phyloP scores from a whole-genome alignment of 768 basidiomycete species.

The Termitomyces titanicus region DNA sequence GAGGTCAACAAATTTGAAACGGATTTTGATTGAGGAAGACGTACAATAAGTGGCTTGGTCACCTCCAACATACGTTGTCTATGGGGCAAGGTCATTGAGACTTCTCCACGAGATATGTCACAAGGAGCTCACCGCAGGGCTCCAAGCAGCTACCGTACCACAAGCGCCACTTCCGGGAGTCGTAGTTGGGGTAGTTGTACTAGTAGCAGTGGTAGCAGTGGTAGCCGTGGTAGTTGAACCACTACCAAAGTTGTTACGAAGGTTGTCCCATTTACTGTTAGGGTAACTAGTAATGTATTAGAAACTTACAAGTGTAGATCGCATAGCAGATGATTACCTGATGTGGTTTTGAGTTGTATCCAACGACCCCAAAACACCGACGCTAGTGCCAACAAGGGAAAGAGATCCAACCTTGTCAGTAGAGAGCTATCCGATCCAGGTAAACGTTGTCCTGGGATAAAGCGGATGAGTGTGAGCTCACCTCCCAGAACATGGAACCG shows the following conservation, averaged over 20 bases:
- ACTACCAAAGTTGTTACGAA: conserved; percentile 61
- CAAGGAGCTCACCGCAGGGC: conserved; percentile 27
- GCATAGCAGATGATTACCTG: conserved; percentile 28
- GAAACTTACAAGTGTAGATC: neutral
- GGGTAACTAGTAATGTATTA: conserved; percentile 42
- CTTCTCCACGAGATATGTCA: neutral
- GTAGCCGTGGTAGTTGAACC: conserved; percentile 20
- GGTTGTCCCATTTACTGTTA: conserved; percentile 68
- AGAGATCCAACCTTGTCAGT: conserved; percentile 54
- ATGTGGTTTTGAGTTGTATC: conserved; percentile 68
- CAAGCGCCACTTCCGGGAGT: conserved; percentile 33
- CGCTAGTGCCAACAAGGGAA: conserved; percentile 56
- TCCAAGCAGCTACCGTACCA: conserved; percentile 46
- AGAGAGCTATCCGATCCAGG: conserved; percentile 37
- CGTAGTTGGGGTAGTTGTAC: conserved; percentile 20
- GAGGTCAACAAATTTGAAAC: neutral
- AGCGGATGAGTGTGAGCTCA: conserved; percentile 20
- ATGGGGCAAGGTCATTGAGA: neutral
- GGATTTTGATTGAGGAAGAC: conserved; percentile 11
- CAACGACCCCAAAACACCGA: conserved; percentile 43
- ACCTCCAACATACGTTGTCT: conserved; percentile 47
- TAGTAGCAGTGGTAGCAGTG: conserved; percentile 19
- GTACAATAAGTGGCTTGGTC: conserved; percentile 42
- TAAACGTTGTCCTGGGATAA: neutral
- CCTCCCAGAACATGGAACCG: conserved; percentile 76